phyloP scores from a whole-genome alignment of 495 filamentous ascomycete genomes.

The Aspergillus campestris region DNA sequence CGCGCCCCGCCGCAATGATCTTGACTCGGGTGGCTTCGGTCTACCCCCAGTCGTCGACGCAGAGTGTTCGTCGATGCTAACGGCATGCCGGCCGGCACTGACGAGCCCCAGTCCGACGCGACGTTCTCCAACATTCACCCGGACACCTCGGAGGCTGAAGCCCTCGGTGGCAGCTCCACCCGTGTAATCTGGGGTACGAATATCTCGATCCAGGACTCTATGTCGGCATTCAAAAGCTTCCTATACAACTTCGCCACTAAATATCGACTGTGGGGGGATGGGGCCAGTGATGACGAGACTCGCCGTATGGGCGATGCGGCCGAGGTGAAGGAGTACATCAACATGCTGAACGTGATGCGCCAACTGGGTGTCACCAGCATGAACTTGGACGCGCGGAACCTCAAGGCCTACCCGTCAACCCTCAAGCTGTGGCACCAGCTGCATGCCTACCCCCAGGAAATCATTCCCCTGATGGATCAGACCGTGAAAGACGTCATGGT shows the following conservation, averaged over 20 bases:
- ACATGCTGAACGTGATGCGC: conserved; percentile 84
- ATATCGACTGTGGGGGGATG: conserved; percentile 85
- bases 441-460: conserved; percentile 87
- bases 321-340: conserved; percentile 68
- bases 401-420: conserved; percentile 88
- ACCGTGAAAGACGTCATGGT: conserved; percentile 88
- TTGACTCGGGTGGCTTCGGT: conserved; percentile 68
- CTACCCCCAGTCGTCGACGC: conserved; percentile 53
- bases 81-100: conserved; percentile 57
- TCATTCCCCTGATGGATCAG: conserved; percentile 94
- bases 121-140: conserved; percentile 85
- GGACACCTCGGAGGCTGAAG: conserved; percentile 84
- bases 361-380: conserved; percentile 71
- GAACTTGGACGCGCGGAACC: conserved; percentile 80
- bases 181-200: conserved; percentile 97
- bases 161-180: conserved; percentile 68
- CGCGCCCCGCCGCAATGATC: conserved; percentile 62
- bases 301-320: conserved; percentile 48
- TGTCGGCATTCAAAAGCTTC: conserved; percentile 82
- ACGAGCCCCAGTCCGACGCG: conserved; percentile 57
- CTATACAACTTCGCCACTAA: conserved; percentile 81
- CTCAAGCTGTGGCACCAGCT: conserved; percentile 92
- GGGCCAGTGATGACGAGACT: conserved; percentile 69
- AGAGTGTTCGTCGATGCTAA: conserved; percentile 76
- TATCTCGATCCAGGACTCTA: conserved; percentile 83